Base-by-base conservation (phyloP, 805 yeast species). In the Diddensiella transvaalensis region DNA sequence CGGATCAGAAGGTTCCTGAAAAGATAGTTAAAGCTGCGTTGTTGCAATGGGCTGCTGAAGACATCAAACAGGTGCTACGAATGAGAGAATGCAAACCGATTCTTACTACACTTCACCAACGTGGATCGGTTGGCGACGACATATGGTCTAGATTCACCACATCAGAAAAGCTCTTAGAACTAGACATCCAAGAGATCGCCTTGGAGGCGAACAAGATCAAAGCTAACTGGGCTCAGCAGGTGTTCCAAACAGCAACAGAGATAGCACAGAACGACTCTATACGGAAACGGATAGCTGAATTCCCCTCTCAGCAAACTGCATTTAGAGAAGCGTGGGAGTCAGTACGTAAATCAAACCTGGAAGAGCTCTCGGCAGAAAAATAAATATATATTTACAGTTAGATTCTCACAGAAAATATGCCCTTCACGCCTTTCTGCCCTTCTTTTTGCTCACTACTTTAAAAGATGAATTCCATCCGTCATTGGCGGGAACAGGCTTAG, bases 211-310 rank as follows among this genome's bases (percentile, higher is more conserved):
- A 87, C 63, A 56, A 69, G 15, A 70, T 78, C 55, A 85, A 86
- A 60, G 78, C 81, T 40, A 91, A 88, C 29, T 90, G 96, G 96
- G 80, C 83, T 4, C 84, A 78, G 54, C 69, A 76, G 40, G 79
- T 88, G 60, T 84, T 88, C 60, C 85, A 85, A 6, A 77, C 83
- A 11, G 83, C 90, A 39, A 91, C 85, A 64, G 97, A 93, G 63
- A 83, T 91, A 44, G 87, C 96, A 54, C 86, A 89, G 67, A 93
- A 91, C 64, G 91, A 86, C 68, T 96, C 96, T 1, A 72, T 91
- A 46, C 78, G 91, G 67, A 81, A 93, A 72, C 83, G 97, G 61
- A 66, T 82, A 29, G 57, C 45, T 13, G 64, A 64, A 46, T 53
- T 62, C 23, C 51, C 48, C 10, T 42, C 50, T 22, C 54, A 52